These are phyloP conservation scores for Elsinoe batatas DNA, from an alignment of 2,329 filamentous ascomycete genomes.

Conservation along the genomic window DNA sequence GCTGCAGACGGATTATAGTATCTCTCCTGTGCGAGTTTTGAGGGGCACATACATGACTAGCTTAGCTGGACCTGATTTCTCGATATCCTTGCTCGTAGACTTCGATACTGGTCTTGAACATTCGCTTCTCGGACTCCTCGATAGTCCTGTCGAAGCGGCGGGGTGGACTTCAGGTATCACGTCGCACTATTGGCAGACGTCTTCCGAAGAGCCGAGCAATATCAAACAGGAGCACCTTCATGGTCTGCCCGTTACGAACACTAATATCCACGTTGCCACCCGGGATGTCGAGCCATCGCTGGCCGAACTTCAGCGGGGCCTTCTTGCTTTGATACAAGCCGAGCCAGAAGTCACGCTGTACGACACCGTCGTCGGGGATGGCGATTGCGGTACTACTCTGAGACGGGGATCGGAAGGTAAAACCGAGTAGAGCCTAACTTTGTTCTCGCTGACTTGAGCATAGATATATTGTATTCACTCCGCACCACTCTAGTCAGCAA, in stretches of 20 bases:
- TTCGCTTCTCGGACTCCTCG: slow-evolving; percentile 33
- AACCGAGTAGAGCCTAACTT: background rate
- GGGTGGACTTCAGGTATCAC: slow-evolving; percentile 32
- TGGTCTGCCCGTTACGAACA: background rate
- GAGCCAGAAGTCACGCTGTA: slow-evolving; percentile 50
- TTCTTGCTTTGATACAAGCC: slow-evolving; percentile 37
- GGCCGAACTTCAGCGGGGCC: slow-evolving; percentile 23
- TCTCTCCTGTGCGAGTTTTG: slow-evolving; percentile 35
- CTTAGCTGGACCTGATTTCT: slow-evolving; percentile 42
- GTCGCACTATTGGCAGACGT: background rate
- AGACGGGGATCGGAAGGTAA: background rate
- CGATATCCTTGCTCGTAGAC: slow-evolving; percentile 33
- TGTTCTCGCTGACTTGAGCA: background rate
- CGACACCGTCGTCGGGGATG: slow-evolving; percentile 51
- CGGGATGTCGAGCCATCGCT: slow-evolving; percentile 10
- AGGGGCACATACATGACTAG: slow-evolving; percentile 37
- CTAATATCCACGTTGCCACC: slow-evolving; percentile 16
- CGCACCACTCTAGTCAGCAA: background rate
- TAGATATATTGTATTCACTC: background rate
- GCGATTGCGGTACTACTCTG: slow-evolving; percentile 43
- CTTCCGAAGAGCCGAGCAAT: background rate
- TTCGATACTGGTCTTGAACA: slow-evolving; percentile 29
- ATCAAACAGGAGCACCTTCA: too few relatives aligned
- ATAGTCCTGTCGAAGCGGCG: slow-evolving; percentile 36
- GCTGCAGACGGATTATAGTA: slow-evolving; percentile 30